Conservation (phyloP, 1,284 basidiomycete genomes). For the Puccinia coronata region DNA sequence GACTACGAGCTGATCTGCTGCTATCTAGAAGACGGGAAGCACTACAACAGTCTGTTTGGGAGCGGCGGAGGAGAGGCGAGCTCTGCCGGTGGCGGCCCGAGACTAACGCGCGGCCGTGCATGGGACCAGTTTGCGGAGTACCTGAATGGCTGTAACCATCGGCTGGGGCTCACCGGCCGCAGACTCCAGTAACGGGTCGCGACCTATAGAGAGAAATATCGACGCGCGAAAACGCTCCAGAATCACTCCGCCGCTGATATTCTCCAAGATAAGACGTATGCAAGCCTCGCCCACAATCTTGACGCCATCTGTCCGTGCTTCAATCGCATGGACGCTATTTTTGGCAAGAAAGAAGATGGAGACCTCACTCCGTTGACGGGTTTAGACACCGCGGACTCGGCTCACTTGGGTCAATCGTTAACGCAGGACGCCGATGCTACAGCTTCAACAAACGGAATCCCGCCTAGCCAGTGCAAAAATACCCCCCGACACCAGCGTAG, state of each 20-base stretch:
- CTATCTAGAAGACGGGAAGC: background rate
- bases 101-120: background rate
- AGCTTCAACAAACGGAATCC: too few relatives aligned
- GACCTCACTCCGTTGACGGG: background rate
- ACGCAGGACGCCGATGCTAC: too few relatives aligned
- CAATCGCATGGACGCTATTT: background rate
- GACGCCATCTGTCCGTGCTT: background rate
- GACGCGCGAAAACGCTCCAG: background rate
- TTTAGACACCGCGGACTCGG: too few relatives aligned
- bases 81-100: background rate
- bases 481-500: too few relatives aligned
- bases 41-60: background rate
- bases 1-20: background rate
- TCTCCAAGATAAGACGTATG: background rate
- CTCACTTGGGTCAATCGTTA: too few relatives aligned
- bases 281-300: background rate
- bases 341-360: background rate
- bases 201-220: background rate
- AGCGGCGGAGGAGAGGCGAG: background rate
- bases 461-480: too few relatives aligned
- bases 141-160: background rate
- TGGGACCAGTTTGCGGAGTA: background rate
- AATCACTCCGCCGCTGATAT: background rate
- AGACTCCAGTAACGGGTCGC: background rate
- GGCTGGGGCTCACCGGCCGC: background rate